Evolutionary conservation across 2,329 filamentous ascomycete species (phyloP), one percentile per base, ranked within the genome.

Genomic region (Nannizzia gypsea): DNA sequence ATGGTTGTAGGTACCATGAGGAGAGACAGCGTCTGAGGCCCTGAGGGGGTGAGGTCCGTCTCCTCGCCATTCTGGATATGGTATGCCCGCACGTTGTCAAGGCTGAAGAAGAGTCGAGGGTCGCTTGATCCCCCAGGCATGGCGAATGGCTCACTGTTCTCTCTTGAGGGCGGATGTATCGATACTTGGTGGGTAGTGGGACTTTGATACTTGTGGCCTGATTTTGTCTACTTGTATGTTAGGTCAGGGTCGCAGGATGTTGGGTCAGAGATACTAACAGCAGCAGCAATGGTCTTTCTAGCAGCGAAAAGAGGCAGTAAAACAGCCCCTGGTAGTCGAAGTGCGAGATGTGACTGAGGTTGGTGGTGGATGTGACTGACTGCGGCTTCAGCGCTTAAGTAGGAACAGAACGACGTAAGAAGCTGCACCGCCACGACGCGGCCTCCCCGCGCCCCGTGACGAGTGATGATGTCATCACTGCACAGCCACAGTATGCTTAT

Each of bases 1-100:
- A 89, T 89, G 15, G 87, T 87, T 2, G 92, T 96, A 5, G 92
- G 92, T 17, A 97, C 92, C 92, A 97, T 97, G 67, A 97, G 77
- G 60, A 97, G 80, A 22, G 92, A 96, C 59, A 99, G 80, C 0
- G 91, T 96, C 76, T 96, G 90, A 17, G 90, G 87, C 1, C 91
- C 90, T 1, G 88, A 87, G 0, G 88, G 85, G 13, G 90, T 97
- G 68, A 99, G 84, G 13, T 83, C 81, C 60, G 86, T 79, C 74
- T 97, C 91, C 66, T 86, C 82, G 73, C 93, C 92, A 81, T 95
- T 83, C 72, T 90, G 84, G 63, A 97, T 84, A 71, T 96, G 90
- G 76, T 90, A 96, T 64, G 92, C 93, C 65, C 86, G 86, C 69
- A 99, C 92, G 77, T 90, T 90, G 66, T 86, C 84, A 71, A 97